Percentiles rank a stretch among this genome's conserved stretches.
Conservation (phyloP, 306 rosid species). For the Begonia loranthoides region DNA sequence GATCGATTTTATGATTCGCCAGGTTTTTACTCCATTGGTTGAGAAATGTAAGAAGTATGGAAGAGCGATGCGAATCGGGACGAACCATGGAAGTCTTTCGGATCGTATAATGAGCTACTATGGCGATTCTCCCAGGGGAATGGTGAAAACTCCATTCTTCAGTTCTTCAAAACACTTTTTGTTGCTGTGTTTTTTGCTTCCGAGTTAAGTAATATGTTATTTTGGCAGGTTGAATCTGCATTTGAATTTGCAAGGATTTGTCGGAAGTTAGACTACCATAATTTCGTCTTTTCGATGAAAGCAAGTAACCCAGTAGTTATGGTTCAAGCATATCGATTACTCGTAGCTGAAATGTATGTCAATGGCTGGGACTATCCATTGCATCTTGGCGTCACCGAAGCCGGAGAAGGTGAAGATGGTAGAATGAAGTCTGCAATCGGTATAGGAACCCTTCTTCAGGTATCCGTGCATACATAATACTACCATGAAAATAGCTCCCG, state of each 20-base stretch:
- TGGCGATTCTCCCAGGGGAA: constrained; percentile 99
- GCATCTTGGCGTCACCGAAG: constrained; percentile 99
- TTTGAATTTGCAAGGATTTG: constrained; percentile 98
- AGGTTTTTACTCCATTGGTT: constrained; percentile 93
- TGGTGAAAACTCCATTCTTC: constrained; percentile 40
- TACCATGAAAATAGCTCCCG: neutral
- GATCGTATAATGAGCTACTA: constrained; percentile 99
- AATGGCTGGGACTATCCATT: constrained; percentile 97
- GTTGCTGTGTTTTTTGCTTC: constrained; percentile 4
- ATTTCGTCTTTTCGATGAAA: constrained; percentile 92
- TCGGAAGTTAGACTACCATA: constrained; percentile 82
- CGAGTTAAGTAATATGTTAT: neutral
- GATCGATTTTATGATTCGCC: neutral
- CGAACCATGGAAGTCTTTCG: constrained; percentile 98
- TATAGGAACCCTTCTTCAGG: constrained; percentile 99
- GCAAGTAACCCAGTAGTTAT: constrained; percentile 98
- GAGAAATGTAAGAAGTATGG: constrained; percentile 97
- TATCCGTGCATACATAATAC: constrained; percentile 8
- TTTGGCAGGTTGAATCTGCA: constrained; percentile 93
- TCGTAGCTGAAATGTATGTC: constrained; percentile 95
- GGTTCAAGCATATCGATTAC: constrained; percentile 96
- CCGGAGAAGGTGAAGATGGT: constrained; percentile 99
- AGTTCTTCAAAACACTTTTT: constrained; percentile 8
- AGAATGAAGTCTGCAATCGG: constrained; percentile 99
- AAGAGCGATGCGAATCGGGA: constrained; percentile 98